These are phyloP conservation scores for Ustilago hordei DNA, from an alignment of 1,284 basidiomycete genomes.

Conservation along the genomic window DNA sequence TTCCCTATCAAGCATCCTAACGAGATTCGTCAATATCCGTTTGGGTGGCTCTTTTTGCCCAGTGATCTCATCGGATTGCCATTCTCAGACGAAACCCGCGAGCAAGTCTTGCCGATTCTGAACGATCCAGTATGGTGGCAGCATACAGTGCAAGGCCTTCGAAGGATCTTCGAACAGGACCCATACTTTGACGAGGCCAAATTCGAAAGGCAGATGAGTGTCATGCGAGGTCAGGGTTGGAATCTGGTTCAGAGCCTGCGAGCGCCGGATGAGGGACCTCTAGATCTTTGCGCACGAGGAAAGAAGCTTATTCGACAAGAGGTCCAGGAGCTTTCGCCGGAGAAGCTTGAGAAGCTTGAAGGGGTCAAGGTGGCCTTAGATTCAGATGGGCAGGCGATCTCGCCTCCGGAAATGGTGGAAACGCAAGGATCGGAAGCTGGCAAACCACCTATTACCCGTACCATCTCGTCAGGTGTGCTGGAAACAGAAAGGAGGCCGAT, in stretches of 20 bases:
- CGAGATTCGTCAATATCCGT: conserved; percentile 89
- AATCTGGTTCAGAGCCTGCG: conserved; percentile 86
- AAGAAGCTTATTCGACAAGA: conserved; percentile 62
- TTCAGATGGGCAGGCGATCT: conserved; percentile 12
- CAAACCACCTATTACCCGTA: conserved; percentile 14
- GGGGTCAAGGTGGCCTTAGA: conserved; percentile 27
- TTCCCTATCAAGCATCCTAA: conserved; percentile 81
- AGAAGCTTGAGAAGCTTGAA: conserved; percentile 19
- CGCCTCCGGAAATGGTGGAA: background rate
- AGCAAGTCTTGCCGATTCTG: conserved; percentile 83
- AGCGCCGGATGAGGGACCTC: conserved; percentile 75
- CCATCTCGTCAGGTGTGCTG: conserved; percentile 25
- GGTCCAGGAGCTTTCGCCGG: conserved; percentile 17
- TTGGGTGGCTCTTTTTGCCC: conserved; percentile 86
- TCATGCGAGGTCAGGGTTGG: conserved; percentile 91
- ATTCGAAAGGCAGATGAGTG: conserved; percentile 82
- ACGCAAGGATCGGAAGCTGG: background rate
- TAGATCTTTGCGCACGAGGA: conserved; percentile 66
- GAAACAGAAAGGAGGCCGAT: conserved; percentile 34
- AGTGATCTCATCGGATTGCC: conserved; percentile 81
- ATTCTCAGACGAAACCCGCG: conserved; percentile 79
- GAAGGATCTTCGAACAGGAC: conserved; percentile 82
- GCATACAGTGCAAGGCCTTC: conserved; percentile 81
- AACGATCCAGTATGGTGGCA: conserved; percentile 90
- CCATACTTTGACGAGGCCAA: conserved; percentile 74